Evolutionary conservation across 2,329 filamentous ascomycete species (phyloP), one percentile per base, ranked within the genome.

Genomic region (Epichloe gansuensis): DNA sequence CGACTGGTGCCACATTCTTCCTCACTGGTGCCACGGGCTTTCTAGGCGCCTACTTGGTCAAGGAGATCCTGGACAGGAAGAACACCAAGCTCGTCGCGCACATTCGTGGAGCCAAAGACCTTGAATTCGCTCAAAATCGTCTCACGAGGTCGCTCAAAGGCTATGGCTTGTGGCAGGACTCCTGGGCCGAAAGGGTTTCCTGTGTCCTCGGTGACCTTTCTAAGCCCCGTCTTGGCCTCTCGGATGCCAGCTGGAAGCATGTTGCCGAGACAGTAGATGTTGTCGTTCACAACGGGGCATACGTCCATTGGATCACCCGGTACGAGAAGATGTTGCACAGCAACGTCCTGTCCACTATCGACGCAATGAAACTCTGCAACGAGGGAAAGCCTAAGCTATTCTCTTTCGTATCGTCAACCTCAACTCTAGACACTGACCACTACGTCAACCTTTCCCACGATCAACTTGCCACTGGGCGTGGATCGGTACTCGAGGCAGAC

Each of bases 321-420:
- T 96, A 95, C 66, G 74, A 81, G 17, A 77, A 81, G 39, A 75
- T 95, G 58, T 80, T 78, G 63, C 72, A 77, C 0, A 74, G 84
- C 53, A 96, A 96, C 63, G 90, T 96, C 1, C 70, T 85, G n/a
- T 84, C 81, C 12, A 95, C 89, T 0, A 71, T 95, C 27, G 86
- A 89, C 50, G 77, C 80, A 8, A 75, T 96, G 63, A 74, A 75
- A 57, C 80, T 96, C 41, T 95, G 89, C 64, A 79, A 78, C n/a
- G 71, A 75, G 35, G 87, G 85, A 34, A 89, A 83, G 66, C 74
- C 87, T 5, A 96, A 96, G 76, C 74, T 77, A 5, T 82, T 95
- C 56, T 45, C 62, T 1, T 95, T 95, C 58, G 82, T 96, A 57
- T 95, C 89, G 1, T 85, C 80, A 43, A 82, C 85, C 0, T 84